These are phyloP conservation scores for Phaeosphaeria sp. DNA, from an alignment of 2,329 filamentous ascomycete species.

Conservation along the genomic window DNA sequence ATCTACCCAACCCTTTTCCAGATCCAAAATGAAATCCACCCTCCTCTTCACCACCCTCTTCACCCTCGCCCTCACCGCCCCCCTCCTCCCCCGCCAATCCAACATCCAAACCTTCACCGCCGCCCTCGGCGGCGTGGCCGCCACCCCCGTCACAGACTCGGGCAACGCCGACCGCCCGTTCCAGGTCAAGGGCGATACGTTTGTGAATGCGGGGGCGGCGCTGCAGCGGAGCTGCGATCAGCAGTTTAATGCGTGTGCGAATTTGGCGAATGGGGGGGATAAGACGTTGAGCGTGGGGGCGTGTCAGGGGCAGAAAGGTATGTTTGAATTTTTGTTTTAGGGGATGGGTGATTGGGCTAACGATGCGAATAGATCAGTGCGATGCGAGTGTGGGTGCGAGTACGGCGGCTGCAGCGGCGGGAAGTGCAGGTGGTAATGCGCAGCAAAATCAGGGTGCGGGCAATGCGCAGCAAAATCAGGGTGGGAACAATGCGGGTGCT, in stretches of 20 bases:
- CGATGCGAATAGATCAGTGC: conserved; percentile 18
- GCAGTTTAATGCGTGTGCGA: conserved; percentile 67
- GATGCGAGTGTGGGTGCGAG: conserved; percentile 10
- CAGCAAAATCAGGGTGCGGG: too few relatives aligned
- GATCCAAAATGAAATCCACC: conserved; percentile 30
- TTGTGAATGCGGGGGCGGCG: conserved; percentile 63
- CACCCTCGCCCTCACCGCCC: conserved; percentile 21
- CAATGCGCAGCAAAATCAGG: too few relatives aligned
- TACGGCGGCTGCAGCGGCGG: conserved; percentile 7
- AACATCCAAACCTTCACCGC: conserved; percentile 34
- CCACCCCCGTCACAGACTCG: conserved; percentile 45
- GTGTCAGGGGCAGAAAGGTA: conserved; percentile 30
- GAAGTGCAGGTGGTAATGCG: background rate
- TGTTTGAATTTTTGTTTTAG: conserved; percentile 8
- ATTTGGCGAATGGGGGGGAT: conserved; percentile 59
- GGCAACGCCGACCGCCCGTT: conserved; percentile 56
- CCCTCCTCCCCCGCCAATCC: conserved; percentile 16
- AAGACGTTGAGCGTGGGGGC: conserved; percentile 21
- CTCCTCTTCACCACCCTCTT: conserved; percentile 24
- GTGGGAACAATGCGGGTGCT: background rate
- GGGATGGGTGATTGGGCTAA: too few relatives aligned
- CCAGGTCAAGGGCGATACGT: conserved; percentile 46
- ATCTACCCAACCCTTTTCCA: conserved; percentile 1
- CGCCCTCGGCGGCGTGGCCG: conserved; percentile 31
- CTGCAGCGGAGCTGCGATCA: conserved; percentile 68